Percentiles rank a stretch among this genome's conserved stretches.
Evolutionary conservation across 441 rosid species (phyloP).

Genomic region (Corymbia calophylla): DNA sequence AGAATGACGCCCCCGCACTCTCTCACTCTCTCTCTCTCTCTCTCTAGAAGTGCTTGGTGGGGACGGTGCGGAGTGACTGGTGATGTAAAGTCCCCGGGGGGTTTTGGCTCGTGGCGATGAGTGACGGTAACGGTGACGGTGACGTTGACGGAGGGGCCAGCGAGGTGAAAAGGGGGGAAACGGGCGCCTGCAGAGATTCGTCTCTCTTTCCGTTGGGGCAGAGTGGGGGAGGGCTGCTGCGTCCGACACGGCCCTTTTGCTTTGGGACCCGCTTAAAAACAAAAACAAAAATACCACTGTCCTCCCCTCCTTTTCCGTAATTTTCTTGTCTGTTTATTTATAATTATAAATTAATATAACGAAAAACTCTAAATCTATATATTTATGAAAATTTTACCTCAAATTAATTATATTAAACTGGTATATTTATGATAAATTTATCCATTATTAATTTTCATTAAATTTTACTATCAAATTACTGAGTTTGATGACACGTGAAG

Average conservation of each 20-base stretch:
- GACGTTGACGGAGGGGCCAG: not conserved
- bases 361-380: no score
- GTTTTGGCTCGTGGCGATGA: not conserved
- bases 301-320: not conserved
- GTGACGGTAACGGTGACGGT: not conserved
- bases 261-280: not conserved
- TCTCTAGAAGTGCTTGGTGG: not conserved
- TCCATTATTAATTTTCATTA: no score
- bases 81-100: not conserved
- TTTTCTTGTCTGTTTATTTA: not conserved
- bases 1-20: not conserved
- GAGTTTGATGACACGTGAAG: no score
- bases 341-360: no score
- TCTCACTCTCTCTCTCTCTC: not conserved
- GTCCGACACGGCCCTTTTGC: not conserved
- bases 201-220: not conserved
- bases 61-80: not conserved
- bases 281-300: not conserved
- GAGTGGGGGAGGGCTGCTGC: not conserved
- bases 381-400: no score
- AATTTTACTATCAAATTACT: no score
- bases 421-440: no score
- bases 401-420: no score
- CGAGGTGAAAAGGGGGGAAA: not conserved
- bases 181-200: not conserved